Percentiles rank a stretch among this genome's conserved stretches.
Evolutionary conservation across 805 yeast species (phyloP).

Genomic region (Metschnikowia lachancei): DNA sequence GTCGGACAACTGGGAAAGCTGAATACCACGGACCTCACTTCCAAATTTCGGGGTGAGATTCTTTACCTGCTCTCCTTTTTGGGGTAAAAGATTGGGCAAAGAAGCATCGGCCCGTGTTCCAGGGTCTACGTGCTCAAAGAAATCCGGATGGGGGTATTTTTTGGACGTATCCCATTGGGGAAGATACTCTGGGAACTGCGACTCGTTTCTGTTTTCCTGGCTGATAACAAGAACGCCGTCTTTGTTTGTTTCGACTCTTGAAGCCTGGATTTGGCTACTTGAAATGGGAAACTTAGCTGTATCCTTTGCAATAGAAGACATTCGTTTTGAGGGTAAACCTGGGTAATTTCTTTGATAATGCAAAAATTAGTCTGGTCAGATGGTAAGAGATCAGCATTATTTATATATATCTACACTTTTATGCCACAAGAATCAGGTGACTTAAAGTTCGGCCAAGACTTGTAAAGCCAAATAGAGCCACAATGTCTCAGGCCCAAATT

Average conservation of each 20-base stretch:
- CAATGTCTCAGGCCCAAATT: too few relatives aligned
- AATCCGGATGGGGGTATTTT: conserved; percentile 31
- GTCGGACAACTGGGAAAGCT: conserved; percentile 26
- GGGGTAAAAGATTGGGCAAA: conserved; percentile 22
- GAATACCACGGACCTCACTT: conserved; percentile 28
- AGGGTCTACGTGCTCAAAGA: conserved; percentile 27
- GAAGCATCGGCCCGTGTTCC: conserved; percentile 25
- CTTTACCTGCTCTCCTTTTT: conserved; percentile 16
- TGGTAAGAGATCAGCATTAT: too few relatives aligned
- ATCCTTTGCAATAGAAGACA: too few relatives aligned
- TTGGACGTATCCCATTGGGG: conserved; percentile 33
- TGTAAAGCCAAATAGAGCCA: too few relatives aligned
- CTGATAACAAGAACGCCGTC: conserved; percentile 29
- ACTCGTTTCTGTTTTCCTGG: conserved; percentile 26
- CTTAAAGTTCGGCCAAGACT: too few relatives aligned
- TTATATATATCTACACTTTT: too few relatives aligned
- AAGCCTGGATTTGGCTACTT: conserved; percentile 9
- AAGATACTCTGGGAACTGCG: conserved; percentile 26
- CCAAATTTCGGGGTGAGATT: conserved; percentile 34
- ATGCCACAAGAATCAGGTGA: too few relatives aligned
- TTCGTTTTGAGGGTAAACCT: too few relatives aligned
- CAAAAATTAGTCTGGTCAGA: too few relatives aligned
- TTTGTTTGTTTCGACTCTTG: conserved; percentile 28
- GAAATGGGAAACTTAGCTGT: conserved; percentile 4
- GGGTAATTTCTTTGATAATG: too few relatives aligned